Conservation (phyloP, 805 yeast species). For the Schizosaccharomyces cryophilus region DNA sequence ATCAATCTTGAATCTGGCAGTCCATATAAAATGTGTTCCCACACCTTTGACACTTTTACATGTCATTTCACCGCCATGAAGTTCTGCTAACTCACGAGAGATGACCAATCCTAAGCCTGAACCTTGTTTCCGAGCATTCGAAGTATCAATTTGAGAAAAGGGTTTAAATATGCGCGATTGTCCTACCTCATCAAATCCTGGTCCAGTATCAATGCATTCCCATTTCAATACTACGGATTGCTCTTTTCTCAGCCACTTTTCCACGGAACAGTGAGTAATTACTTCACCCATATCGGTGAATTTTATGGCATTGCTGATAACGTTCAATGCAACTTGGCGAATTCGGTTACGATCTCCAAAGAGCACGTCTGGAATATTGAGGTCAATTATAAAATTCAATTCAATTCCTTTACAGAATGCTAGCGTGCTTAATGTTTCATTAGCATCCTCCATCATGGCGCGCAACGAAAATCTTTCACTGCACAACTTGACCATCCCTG, state of each 20-base stretch:
- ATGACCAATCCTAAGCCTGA: conserved; percentile 16
- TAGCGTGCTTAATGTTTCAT: conserved; percentile 13
- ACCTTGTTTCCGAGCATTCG: conserved; percentile 10
- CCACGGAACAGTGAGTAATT: conserved; percentile 11
- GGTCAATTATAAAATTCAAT: conserved; percentile 13
- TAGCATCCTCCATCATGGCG: conserved; percentile 14
- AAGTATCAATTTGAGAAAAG: conserved; percentile 13
- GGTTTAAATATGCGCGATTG: conserved; percentile 15
- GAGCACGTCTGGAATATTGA: conserved; percentile 13
- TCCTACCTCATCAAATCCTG: conserved; percentile 14
- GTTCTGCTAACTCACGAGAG: conserved; percentile 14
- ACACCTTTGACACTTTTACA: conserved; percentile 13
- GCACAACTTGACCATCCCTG: conserved; percentile 15
- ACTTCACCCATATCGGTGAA: conserved; percentile 15
- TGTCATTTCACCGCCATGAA: conserved; percentile 14
- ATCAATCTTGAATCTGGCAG: conserved; percentile 9
- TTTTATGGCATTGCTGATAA: conserved; percentile 16
- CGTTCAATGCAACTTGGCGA: conserved; percentile 14
- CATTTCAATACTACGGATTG: conserved; percentile 10
- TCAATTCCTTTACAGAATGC: conserved; percentile 15
- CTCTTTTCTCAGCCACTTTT: not conserved
- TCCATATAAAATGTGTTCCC: conserved; percentile 14
- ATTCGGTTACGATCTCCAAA: conserved; percentile 16
- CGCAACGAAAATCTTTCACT: conserved; percentile 14
- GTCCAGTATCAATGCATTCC: conserved; percentile 16